Evolutionary conservation across 1,284 basidiomycete genomes (phyloP), one percentile per base, ranked within the genome.

Genomic region (Anthracocystis setariae): DNA sequence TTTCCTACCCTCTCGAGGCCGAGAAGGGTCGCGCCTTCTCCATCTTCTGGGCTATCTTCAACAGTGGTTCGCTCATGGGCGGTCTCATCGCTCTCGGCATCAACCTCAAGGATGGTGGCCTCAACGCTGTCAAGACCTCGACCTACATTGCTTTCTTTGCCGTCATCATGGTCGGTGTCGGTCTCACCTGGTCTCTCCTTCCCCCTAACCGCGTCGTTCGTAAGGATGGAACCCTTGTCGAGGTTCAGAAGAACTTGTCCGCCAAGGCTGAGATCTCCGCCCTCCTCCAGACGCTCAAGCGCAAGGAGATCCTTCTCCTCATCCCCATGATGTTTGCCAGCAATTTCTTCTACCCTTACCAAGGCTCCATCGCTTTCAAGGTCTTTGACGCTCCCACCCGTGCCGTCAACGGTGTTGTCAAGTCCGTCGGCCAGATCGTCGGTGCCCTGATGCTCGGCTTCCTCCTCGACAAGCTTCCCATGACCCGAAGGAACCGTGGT

Each of bases 1-100:
- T 93, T 77, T 87, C 90, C 1, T 94, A 93, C 81, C 90, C 91
- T 0, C 91, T 82, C 0, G 85, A 32, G 90, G 90, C 80, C 76
- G 84, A 68, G 80, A 94, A 94, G 83, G 92, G 92, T n/a, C 54
- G 64, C 3, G 44, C 63, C 79, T 92, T 94, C 66, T 89, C 87
- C 20, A 86, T 90, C 40, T 85, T 91, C 83, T 92, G 90, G 90
- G 78, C 85, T 37, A 76, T 74, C 59, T 91, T 91, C 85, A 91
- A 91, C 55, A 60, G 82, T 20, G 85, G 90, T 21, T 89, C 87
- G 55, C 88, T 90, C 21, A 86, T 91, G 35, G 90, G 90, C 9
- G 86, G 88, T 4, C 85, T 88, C 18, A 89, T 90, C 33, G 87
- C 89, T 9, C 84, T 90, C 13, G 76, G 74, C 20, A 56, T 77